These are phyloP conservation scores for Diospyros kaki DNA, from an alignment of 148 eudicot genomes.

Conservation along the genomic window DNA sequence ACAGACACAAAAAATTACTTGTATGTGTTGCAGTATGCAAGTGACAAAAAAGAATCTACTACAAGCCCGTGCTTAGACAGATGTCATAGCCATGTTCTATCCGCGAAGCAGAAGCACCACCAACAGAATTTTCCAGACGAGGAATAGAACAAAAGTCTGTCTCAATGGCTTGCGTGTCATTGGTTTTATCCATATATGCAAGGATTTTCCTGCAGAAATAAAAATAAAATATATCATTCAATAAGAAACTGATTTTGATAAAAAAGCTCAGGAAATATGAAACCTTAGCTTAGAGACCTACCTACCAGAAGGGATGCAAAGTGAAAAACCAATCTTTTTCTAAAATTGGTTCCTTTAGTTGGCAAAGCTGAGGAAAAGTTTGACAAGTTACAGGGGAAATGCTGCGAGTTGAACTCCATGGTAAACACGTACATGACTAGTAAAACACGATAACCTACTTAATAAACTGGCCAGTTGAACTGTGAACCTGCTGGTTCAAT, in stretches of 20 bases:
- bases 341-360: too few species aligned
- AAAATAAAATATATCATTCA: neutral
- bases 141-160: constrained; percentile 2
- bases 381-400: too few species aligned
- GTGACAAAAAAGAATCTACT: neutral
- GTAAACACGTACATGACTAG: too few species aligned
- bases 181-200: neutral
- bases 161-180: neutral
- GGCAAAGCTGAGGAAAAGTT: too few species aligned
- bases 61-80: neutral
- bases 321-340: too few species aligned
- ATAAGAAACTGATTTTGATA: neutral
- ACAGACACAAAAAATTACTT: constrained; percentile 1
- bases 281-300: too few species aligned
- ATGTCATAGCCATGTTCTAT: neutral
- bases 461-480: too few species aligned
- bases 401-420: too few species aligned
- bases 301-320: too few species aligned
- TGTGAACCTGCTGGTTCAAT: too few species aligned
- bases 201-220: neutral
- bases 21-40: neutral
- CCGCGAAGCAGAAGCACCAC: neutral
- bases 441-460: too few species aligned
- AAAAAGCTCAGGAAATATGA: too few species aligned
- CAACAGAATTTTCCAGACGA: neutral